Evolutionary conservation across 805 yeast genomes (phyloP), one percentile per base, ranked within the genome.

Genomic region (Yamadazyma takamatsuzukensis): DNA sequence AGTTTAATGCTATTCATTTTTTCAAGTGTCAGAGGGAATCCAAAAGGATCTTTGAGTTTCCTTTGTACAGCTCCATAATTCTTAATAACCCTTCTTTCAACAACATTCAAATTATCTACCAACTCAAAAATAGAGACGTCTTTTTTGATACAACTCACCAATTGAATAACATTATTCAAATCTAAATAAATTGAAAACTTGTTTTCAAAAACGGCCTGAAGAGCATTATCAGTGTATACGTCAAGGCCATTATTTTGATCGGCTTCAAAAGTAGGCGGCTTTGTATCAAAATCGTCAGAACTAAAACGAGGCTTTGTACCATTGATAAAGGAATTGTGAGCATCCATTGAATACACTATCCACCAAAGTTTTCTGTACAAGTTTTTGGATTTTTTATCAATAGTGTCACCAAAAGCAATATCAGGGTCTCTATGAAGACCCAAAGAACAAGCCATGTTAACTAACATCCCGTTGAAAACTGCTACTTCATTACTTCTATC

Each of bases 381-480:
- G 31, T 59, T 48, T 44, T 48, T 36, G 2, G 31, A 23, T 21
- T 40, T 38, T 13, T 41, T 47, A 32, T 48, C 51, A 2, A 29
- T 6, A 8, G 44, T 40, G 10, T 26, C 17, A 12, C 43, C 41
- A 38, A 61, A 54, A 41, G 75, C 73, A 27, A 61, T 61, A 31
- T 66, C 68, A 0, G 87, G 86, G 41, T 81, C 87, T 45, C 87
- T 63, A 49, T 81, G 80, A n/a, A 80, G 44, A 0, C 87, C 88
- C 41, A 80, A 70, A 14, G 80, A 70, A 34, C 74, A 66, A 0
- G 80, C 83, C 80, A 80, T 76, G 43, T 77, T 83, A 12, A 75
- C 57, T 14, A 79, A 57, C 57, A 76, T 65, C 1, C 78, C 76
- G n/a, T 71, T 53, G 30, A 69, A 66, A 5, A 74, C 68, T 4